phyloP scores from a whole-genome alignment of 2,329 filamentous ascomycete genomes.

The Phialophora expanda region DNA sequence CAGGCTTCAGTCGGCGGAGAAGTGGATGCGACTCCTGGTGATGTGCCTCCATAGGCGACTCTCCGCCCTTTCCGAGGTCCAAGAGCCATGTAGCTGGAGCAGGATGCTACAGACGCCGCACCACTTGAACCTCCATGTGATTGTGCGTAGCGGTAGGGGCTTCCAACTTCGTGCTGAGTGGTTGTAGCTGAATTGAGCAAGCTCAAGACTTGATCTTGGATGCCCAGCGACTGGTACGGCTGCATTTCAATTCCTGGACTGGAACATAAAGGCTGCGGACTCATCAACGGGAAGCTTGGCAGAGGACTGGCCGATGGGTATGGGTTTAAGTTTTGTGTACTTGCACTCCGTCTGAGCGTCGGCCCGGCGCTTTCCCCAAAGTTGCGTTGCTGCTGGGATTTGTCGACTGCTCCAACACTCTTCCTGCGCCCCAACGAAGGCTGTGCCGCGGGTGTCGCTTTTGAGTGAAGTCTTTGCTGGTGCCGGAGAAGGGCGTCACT shows the following conservation, averaged over 20 bases:
- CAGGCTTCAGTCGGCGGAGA: neutral
- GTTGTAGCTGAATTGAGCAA: neutral
- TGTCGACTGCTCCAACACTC: neutral
- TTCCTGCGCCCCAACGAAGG: neutral
- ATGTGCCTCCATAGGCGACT: constrained; percentile 3
- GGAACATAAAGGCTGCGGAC: neutral
- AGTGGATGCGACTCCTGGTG: neutral
- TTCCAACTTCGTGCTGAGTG: neutral
- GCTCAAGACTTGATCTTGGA: neutral
- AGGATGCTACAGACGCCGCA: neutral
- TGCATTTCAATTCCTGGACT: neutral
- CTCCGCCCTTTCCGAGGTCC: constrained; percentile 7
- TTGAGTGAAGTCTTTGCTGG: neutral
- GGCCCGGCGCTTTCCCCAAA: neutral
- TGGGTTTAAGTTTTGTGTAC: neutral
- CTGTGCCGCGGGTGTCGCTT: neutral
- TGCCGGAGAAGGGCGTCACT: neutral
- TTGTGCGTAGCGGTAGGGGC: neutral
- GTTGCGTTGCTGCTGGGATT: neutral
- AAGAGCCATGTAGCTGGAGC: neutral
- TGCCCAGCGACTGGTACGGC: neutral
- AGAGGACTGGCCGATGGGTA: neutral
- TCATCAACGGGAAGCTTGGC: neutral
- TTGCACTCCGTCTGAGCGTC: neutral
- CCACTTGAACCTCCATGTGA: constrained; percentile 2